These are phyloP conservation scores for Candida sojae DNA, from an alignment of 1,139 yeast genomes.

Conservation along the genomic window DNA sequence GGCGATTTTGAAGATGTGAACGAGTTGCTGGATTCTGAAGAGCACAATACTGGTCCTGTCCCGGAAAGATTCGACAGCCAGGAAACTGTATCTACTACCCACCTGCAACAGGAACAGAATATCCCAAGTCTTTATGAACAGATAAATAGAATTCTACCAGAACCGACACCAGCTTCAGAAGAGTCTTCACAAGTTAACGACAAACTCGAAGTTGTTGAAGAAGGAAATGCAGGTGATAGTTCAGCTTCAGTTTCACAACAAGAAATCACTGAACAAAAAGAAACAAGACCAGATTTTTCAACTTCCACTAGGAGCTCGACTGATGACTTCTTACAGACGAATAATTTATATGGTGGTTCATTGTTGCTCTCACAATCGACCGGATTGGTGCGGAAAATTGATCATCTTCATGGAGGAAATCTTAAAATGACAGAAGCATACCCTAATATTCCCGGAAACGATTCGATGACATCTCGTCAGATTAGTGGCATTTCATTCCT, in stretches of 20 bases:
- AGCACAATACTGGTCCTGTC: slow-evolving; percentile 10
- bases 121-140: slow-evolving; percentile 17
- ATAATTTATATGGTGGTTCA: slow-evolving; percentile 46
- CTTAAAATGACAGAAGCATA: slow-evolving; percentile 8
- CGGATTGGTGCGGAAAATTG: slow-evolving; percentile 42
- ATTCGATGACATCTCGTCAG: slow-evolving; percentile 21
- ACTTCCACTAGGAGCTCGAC: slow-evolving; percentile 24
- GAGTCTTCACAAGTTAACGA: slow-evolving; percentile 4
- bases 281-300: slow-evolving; percentile 3
- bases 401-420: slow-evolving; percentile 17
- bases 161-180: slow-evolving; percentile 12
- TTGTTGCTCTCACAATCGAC: slow-evolving; percentile 47
- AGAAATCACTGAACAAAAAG: not conserved
- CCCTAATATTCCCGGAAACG: slow-evolving; percentile 14
- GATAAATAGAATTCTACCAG: slow-evolving; percentile 15
- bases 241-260: not conserved
- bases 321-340: slow-evolving; percentile 29
- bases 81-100: slow-evolving; percentile 12
- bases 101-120: slow-evolving; percentile 12
- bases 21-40: slow-evolving; percentile 14
- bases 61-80: slow-evolving; percentile 17
- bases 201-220: slow-evolving; percentile 10
- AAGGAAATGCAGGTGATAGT: slow-evolving; percentile 9
- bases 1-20: slow-evolving; percentile 35
- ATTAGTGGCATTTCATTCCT: slow-evolving; percentile 40